Base-by-base conservation (phyloP, 441 rosid genomes). In the Macaranga tanarius region DNA sequence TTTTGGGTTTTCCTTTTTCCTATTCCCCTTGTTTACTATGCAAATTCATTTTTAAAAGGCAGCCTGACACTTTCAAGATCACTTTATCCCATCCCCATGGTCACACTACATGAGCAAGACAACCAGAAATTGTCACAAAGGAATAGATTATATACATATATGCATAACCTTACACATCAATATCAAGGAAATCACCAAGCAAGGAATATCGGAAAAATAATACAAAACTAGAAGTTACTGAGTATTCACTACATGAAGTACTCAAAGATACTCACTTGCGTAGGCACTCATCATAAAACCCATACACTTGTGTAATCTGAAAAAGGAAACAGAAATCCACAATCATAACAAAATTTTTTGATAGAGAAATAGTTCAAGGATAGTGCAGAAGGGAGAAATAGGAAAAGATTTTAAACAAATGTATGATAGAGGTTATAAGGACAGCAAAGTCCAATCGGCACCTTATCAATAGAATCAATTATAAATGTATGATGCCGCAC, bases 221-320 rank as follows among this genome's bases (percentile, higher is more conserved):
- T 1, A 12, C 38, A 69, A 69, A 69, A 16, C 13, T n/a, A 34
- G 8, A 28, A 17, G 25, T 31, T 38, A 31, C 4, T 1, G 15
- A 17, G 16, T 74, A 38, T 2, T 50, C 47, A 70, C 25, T 9
- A 69, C 70, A 56, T 17, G 59, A 71, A 71, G 74, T 31, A 70
- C 70, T 73, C 69, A 74, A 82, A 76, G 73, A 76, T 73, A 88
- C 98, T 91, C 83, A 93, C 98, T 92, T 92, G 82, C 98, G 82
- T 67, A 92, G 89, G 84, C 98, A 92, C 83, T 92, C 98, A 79
- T 91, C 98, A 77, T 93, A 93, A 75, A 93, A 93, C 55, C 98
- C 98, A 86, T 93, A 91, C 73, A 93, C 98, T 82, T 91, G 97
- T 83, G 98, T 92, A 60, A 93, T 91, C 98, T 92, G 93, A 84